phyloP scores from a whole-genome alignment of 306 rosid genomes.

The Prosopis cineraria region DNA sequence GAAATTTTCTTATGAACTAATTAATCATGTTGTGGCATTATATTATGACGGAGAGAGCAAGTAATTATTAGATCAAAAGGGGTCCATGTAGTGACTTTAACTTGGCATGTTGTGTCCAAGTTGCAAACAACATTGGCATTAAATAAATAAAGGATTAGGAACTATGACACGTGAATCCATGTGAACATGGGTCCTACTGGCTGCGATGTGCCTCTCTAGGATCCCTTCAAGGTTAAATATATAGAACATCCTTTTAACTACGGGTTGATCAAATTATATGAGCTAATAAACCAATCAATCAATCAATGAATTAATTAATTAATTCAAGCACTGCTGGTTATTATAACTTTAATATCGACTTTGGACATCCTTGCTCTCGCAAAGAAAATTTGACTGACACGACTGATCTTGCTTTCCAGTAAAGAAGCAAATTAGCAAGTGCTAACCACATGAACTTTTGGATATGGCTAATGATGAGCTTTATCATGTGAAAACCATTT shows the following conservation, averaged over 20 bases:
- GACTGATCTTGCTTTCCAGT: constrained; percentile 23
- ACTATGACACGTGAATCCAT: constrained; percentile 69
- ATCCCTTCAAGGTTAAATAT: constrained; percentile 32
- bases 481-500: constrained; percentile 11
- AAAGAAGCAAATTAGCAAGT: not conserved
- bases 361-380: constrained; percentile 26
- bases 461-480: not conserved
- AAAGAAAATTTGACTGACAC: constrained; percentile 22
- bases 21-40: not conserved
- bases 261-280: constrained; percentile 22
- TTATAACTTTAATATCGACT: constrained; percentile 33
- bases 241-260: constrained; percentile 40
- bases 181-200: constrained; percentile 75
- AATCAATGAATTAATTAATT: constrained; percentile 2
- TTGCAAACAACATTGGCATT: constrained; percentile 36
- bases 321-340: constrained; percentile 24
- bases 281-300: no score
- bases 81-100: constrained; percentile 49
- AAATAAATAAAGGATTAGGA: constrained; percentile 46
- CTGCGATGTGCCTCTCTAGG: constrained; percentile 37
- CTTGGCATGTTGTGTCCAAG: constrained; percentile 47
- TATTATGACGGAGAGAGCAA: constrained; percentile 22
- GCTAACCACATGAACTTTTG: constrained; percentile 18
- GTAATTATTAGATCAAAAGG: constrained; percentile 45
- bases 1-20: not conserved